phyloP scores from a whole-genome alignment of 2,329 filamentous ascomycete species.

The Colletotrichum brevisporum region DNA sequence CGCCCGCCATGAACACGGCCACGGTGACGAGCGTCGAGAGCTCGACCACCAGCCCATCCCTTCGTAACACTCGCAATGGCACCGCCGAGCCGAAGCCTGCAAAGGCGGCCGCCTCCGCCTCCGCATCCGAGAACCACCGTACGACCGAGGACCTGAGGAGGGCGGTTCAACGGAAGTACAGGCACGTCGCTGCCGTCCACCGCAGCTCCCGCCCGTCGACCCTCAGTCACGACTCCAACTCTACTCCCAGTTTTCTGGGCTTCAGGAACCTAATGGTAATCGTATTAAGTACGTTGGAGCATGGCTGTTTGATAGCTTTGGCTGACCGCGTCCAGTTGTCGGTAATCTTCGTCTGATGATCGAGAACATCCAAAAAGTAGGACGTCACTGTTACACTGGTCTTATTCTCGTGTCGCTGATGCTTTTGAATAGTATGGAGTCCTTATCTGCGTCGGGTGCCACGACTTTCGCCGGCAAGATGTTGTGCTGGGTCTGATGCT shows the following conservation, averaged over 20 bases:
- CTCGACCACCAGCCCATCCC: slow-evolving; percentile 29
- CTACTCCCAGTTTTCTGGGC: slow-evolving; percentile 87
- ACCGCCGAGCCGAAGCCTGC: slow-evolving; percentile 39
- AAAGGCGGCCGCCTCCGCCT: slow-evolving; percentile 23
- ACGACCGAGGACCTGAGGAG: slow-evolving; percentile 50
- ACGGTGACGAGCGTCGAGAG: slow-evolving; percentile 50
- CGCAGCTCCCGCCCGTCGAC: slow-evolving; percentile 80
- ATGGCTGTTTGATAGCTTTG: slow-evolving; percentile 12
- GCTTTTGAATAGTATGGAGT: slow-evolving; percentile 82
- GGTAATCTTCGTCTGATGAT: slow-evolving; percentile 95
- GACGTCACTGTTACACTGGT: slow-evolving; percentile 22
- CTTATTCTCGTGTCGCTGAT: slow-evolving; percentile 37
- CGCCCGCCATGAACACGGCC: slow-evolving; percentile 56
- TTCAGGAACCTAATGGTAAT: slow-evolving; percentile 98
- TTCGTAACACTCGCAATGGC: slow-evolving; percentile 39
- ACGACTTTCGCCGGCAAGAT: slow-evolving; percentile 87
- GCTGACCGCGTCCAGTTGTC: slow-evolving; percentile 71
- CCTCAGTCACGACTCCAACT: slow-evolving; percentile 84
- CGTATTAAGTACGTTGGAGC: slow-evolving; percentile 76
- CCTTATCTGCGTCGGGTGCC: slow-evolving; percentile 90
- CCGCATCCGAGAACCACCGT: slow-evolving; percentile 29
- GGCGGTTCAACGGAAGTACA: slow-evolving; percentile 77
- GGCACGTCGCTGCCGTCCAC: slow-evolving; percentile 92
- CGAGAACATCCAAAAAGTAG: slow-evolving; percentile 94
- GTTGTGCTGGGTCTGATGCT: slow-evolving; percentile 81